Evolutionary conservation across 768 basidiomycete genomes (phyloP).

Genomic region (Vishniacozyma victoriae): DNA sequence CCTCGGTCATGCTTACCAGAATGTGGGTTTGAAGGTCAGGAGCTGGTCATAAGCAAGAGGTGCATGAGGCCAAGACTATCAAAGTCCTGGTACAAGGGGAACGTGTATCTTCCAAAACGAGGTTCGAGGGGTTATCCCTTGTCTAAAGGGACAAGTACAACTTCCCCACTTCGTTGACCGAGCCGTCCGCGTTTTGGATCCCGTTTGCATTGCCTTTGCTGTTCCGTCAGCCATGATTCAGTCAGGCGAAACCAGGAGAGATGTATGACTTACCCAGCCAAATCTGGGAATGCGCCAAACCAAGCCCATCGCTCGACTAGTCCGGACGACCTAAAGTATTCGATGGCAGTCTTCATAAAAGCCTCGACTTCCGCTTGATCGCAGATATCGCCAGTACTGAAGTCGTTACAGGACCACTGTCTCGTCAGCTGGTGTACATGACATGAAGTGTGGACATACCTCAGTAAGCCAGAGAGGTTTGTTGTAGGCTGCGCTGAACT

Average conservation of each 20-base stretch:
- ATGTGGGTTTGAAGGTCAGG: too few species aligned
- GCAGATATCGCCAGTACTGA: constrained; percentile 18
- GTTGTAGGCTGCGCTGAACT: constrained; percentile 9
- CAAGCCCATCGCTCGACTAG: constrained; percentile 33
- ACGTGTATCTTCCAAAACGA: too few species aligned
- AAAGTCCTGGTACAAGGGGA: too few species aligned
- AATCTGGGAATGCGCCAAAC: constrained; percentile 34
- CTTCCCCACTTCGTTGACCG: constrained; percentile 13
- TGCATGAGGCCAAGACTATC: too few species aligned
- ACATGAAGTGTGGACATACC: too few species aligned
- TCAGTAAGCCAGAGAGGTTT: constrained; percentile 32
- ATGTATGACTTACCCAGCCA: too few species aligned
- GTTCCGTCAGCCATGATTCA: too few species aligned
- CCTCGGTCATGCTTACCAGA: too few species aligned
- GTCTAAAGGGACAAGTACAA: constrained; percentile 8
- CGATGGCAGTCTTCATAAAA: constrained; percentile 31
- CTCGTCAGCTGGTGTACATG: too few species aligned
- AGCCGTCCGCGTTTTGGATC: constrained; percentile 21
- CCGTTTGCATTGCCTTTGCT: constrained; percentile 26
- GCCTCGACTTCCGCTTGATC: constrained; percentile 12
- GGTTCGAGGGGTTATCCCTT: too few species aligned
- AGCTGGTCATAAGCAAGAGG: too few species aligned
- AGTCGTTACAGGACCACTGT: constrained; percentile 30
- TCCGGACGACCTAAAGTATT: constrained; percentile 20
- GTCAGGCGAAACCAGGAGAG: too few species aligned